These are phyloP conservation scores for Kingdonia uniflora DNA, from an alignment of 164 flowering plant species.

Conservation along the genomic window DNA sequence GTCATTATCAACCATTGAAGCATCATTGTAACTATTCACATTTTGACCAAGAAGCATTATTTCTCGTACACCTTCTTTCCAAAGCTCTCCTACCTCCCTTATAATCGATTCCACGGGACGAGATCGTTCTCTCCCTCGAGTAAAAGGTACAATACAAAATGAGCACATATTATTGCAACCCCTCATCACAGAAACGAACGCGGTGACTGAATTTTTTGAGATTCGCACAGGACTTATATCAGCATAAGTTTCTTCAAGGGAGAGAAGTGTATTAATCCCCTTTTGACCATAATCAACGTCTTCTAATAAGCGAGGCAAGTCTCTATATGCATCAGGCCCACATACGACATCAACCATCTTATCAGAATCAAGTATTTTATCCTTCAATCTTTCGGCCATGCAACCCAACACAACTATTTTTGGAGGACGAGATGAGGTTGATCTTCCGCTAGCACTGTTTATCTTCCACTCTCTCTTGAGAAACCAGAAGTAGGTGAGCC, in stretches of 20 bases:
- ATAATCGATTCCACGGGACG: conserved; percentile 94
- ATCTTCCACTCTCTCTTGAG: conserved; percentile 93
- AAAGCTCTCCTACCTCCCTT: conserved; percentile 82
- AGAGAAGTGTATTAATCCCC: conserved; percentile 94
- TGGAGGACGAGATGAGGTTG: conserved; percentile 77
- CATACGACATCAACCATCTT: conserved; percentile 99
- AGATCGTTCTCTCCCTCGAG: conserved; percentile 91
- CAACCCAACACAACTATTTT: conserved; percentile 95
- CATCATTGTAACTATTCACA: conserved; percentile 94
- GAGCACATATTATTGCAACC: conserved; percentile 99
- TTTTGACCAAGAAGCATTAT: conserved; percentile 95
- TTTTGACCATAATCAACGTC: conserved; percentile 94
- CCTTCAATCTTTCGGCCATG: conserved; percentile 98
- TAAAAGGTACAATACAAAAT: conserved; percentile 94
- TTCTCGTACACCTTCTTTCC: conserved; percentile 81
- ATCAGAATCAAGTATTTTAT: conserved; percentile 91
- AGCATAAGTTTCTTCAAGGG: conserved; percentile 98
- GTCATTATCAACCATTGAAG: conserved; percentile 45
- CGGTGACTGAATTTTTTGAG: conserved; percentile 67
- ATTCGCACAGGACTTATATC: conserved; percentile 89
- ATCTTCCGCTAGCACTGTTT: conserved; percentile 70
- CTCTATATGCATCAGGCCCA: conserved; percentile 97
- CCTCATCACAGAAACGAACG: conserved; percentile 96
- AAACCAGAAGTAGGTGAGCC: conserved; percentile 97
- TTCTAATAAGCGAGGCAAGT: conserved; percentile 75